These are phyloP conservation scores for Thelephora ganbajun DNA, from an alignment of 768 basidiomycete species.

Conservation along the genomic window DNA sequence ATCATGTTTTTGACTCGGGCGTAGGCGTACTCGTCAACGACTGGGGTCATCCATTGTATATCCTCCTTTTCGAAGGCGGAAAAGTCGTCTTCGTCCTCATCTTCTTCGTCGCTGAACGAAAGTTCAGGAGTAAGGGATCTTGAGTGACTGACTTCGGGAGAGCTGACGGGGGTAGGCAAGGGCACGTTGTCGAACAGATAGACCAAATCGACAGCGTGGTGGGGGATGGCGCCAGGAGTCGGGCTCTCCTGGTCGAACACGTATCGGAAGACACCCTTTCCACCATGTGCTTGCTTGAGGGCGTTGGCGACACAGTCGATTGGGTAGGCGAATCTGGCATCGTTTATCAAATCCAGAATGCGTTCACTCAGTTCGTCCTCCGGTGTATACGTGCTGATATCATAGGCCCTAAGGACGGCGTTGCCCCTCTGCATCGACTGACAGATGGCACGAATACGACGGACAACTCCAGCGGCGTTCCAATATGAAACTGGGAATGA, in stretches of 20 bases:
- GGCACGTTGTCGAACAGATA: conserved; percentile 72
- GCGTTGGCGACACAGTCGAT: conserved; percentile 47
- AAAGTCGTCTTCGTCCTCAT: conserved; percentile 12
- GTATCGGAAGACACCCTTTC: conserved; percentile 61
- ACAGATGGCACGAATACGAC: conserved; percentile 61
- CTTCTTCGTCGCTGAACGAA: conserved; percentile 20
- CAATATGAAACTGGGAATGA: conserved; percentile 44
- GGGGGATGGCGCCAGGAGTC: conserved; percentile 37
- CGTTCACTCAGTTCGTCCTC: conserved; percentile 55
- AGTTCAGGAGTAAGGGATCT: conserved; percentile 12
- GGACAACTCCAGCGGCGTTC: conserved; percentile 45
- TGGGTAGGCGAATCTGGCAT: conserved; percentile 66
- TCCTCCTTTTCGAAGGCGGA: conserved; percentile 22
- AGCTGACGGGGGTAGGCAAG: conserved; percentile 22
- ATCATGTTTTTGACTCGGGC: conserved; percentile 53
- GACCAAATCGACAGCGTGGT: conserved; percentile 59
- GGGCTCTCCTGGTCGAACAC: conserved; percentile 76
- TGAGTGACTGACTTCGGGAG: conserved; percentile 8
- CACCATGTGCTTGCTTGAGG: conserved; percentile 35
- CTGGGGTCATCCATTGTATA: conserved; percentile 34
- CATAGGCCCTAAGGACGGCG: conserved; percentile 52
- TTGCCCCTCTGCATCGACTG: conserved; percentile 53
- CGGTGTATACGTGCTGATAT: conserved; percentile 46
- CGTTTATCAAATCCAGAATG: conserved; percentile 62
- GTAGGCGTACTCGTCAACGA: conserved; percentile 58